Conservation (phyloP, 129 eudicot species). For the Silybum marianum region DNA sequence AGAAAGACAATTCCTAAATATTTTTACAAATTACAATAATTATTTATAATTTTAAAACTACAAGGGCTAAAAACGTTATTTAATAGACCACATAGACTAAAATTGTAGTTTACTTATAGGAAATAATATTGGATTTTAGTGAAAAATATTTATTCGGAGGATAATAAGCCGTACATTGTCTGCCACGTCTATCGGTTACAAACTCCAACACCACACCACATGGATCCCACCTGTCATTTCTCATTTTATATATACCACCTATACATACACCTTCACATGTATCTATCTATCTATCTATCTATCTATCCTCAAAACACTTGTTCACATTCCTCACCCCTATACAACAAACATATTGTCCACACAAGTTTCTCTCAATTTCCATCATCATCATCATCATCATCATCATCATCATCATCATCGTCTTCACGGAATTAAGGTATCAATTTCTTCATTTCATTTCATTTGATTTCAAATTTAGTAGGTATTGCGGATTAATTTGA, state of each 20-base stretch:
- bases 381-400: background rate
- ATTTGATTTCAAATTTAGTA: background rate
- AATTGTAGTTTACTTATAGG: too few relatives aligned
- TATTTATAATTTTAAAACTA: too few relatives aligned
- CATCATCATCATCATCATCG: background rate
- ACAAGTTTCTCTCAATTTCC: background rate
- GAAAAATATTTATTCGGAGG: background rate
- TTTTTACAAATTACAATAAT: too few relatives aligned
- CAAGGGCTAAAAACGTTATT: too few relatives aligned
- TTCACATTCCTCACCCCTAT: constrained; percentile 6
- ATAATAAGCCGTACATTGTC: constrained; percentile 41
- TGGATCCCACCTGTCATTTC: constrained; percentile 38
- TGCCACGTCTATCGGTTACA: constrained; percentile 37
- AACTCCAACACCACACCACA: constrained; percentile 43
- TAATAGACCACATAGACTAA: too few relatives aligned
- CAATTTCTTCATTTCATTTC: background rate
- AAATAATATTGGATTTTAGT: background rate
- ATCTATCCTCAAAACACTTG: constrained; percentile 17
- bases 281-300: constrained; percentile 8
- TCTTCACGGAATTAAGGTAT: background rate
- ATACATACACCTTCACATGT: constrained; percentile 18
- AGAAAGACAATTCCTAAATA: too few relatives aligned
- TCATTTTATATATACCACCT: constrained; percentile 30
- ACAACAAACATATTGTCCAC: background rate
- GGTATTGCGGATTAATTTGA: background rate